These are phyloP conservation scores for Boletus subparvulus DNA, from an alignment of 768 basidiomycete species.

Conservation along the genomic window DNA sequence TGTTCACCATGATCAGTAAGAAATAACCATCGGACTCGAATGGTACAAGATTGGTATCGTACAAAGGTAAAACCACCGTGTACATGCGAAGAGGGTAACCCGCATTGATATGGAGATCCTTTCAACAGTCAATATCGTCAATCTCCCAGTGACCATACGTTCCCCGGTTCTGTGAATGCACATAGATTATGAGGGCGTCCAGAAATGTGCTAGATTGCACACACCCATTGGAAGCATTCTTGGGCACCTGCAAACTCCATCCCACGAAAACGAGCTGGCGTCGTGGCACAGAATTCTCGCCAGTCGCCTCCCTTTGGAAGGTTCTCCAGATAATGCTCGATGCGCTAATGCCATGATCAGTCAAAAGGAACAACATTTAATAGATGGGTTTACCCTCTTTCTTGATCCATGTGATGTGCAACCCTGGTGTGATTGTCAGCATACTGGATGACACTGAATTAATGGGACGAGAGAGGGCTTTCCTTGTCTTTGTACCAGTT, in stretches of 20 bases:
- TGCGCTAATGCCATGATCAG: slow-evolving; percentile 20
- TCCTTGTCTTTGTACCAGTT: slow-evolving; percentile 31
- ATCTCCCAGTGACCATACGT: slow-evolving; percentile 27
- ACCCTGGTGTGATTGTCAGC: slow-evolving; percentile 15
- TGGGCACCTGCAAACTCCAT: slow-evolving; percentile 29
- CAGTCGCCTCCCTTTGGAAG: slow-evolving; percentile 29
- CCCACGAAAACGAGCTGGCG: slow-evolving; percentile 25
- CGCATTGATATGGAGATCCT: too few species aligned
- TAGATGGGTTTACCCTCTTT: slow-evolving; percentile 19
- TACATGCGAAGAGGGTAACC: not conserved
- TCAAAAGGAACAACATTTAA: not conserved
- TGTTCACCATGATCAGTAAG: not conserved
- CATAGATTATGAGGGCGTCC: not conserved
- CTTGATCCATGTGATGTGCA: slow-evolving; percentile 25
- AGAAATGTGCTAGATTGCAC: not conserved
- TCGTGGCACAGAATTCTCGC: slow-evolving; percentile 36
- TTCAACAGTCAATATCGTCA: slow-evolving; percentile 15
- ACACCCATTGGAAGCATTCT: slow-evolving; percentile 18
- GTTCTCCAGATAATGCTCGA: slow-evolving; percentile 30
- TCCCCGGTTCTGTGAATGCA: slow-evolving; percentile 6
- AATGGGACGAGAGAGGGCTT: not conserved
- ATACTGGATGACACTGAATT: not conserved
- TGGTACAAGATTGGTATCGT: not conserved
- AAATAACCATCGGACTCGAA: not conserved
- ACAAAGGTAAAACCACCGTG: not conserved